Evolutionary conservation across 257 asterid genomes (phyloP).

Genomic region (Nicotiana obtusifolia): DNA sequence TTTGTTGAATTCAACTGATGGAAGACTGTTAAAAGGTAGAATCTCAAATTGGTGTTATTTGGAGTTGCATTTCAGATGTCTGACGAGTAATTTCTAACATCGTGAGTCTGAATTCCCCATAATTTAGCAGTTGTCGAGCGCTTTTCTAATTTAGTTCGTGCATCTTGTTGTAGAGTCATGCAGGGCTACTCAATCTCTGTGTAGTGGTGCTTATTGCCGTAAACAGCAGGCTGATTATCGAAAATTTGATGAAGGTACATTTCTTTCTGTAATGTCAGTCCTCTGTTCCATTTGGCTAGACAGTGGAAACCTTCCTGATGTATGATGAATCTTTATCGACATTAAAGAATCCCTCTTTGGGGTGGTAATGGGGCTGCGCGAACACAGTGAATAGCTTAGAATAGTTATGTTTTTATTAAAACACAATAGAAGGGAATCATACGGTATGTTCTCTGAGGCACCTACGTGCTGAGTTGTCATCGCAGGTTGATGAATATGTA

Average conservation of each 20-base stretch:
- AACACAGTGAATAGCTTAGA: neutral
- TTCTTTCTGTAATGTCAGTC: neutral
- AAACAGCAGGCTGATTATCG: conserved; percentile 95
- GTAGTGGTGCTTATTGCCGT: conserved; percentile 98
- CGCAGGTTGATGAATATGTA: neutral
- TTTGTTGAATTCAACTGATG: neutral
- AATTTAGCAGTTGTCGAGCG: neutral
- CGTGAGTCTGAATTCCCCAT: neutral
- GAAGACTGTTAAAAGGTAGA: neutral
- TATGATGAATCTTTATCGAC: neutral
- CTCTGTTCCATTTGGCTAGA: neutral
- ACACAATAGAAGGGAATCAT: neutral
- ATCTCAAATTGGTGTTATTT: neutral
- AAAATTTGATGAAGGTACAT: conserved; percentile 92
- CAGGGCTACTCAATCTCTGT: conserved; percentile 97
- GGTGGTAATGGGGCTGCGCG: neutral
- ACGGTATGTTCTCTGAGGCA: neutral
- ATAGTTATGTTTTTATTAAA: neutral
- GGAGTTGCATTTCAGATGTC: neutral
- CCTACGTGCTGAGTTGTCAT: neutral
- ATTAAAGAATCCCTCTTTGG: neutral
- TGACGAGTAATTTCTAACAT: neutral
- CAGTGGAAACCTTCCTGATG: neutral
- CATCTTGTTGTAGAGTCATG: conserved; percentile 83
- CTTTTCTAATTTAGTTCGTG: conserved; percentile 19